A percentile compares a stretch with the other conserved stretches of the same genome.
Evolutionary conservation across 441 rosid species (phyloP).

Genomic region (Adansonia gregorii): DNA sequence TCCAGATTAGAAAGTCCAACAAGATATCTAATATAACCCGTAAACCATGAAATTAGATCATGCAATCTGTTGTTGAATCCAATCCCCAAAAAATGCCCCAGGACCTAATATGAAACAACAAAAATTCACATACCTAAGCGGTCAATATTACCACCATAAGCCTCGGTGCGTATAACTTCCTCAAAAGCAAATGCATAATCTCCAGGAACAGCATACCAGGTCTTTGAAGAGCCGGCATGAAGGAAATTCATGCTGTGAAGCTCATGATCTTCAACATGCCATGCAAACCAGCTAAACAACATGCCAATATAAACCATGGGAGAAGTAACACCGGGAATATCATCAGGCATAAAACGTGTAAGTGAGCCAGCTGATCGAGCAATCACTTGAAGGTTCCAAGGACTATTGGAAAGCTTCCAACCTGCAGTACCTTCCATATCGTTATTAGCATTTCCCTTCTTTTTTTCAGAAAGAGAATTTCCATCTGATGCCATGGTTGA

Average conservation of each 20-base stretch:
- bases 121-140: conserved; percentile 63
- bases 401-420: conserved; percentile 98
- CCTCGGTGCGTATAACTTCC: conserved; percentile 80
- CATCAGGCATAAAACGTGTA: conserved; percentile 99
- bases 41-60: conserved; percentile 10
- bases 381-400: conserved; percentile 96
- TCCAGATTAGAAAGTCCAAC: conserved; percentile 12
- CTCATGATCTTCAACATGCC: conserved; percentile 99
- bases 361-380: conserved; percentile 97
- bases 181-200: conserved; percentile 90
- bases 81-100: neutral
- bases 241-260: conserved; percentile 99
- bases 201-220: conserved; percentile 97
- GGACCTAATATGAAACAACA: neutral
- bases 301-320: conserved; percentile 98
- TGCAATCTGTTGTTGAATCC: neutral
- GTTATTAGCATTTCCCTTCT: conserved; percentile 43
- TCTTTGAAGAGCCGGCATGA: conserved; percentile 92
- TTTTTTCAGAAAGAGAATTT: conserved; percentile 47
- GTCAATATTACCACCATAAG: conserved; percentile 83
- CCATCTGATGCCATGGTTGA: conserved; percentile 40
- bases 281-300: conserved; percentile 99
- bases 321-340: conserved; percentile 98
- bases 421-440: conserved; percentile 94
- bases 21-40: neutral